A percentile compares a stretch with the other conserved stretches of the same genome.
phyloP scores from a whole-genome alignment of 2,329 filamentous ascomycete genomes.

The Cladosporium sp. region DNA sequence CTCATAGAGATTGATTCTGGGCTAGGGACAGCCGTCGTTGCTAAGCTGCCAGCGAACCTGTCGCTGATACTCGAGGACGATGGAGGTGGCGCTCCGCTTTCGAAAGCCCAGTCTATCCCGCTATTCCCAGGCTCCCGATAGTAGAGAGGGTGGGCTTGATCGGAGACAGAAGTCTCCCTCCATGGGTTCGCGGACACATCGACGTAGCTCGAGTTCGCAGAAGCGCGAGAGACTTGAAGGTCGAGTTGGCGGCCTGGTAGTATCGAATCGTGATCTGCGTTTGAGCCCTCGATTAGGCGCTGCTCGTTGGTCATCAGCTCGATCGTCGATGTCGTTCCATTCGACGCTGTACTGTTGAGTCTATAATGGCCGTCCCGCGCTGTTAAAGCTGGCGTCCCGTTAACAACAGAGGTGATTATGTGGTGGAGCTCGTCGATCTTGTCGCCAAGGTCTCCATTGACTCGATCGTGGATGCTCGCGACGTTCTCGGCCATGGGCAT shows the following conservation, averaged over 20 bases:
- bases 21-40: not conserved
- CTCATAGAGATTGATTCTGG: not conserved
- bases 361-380: slow-evolving; percentile 9
- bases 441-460: slow-evolving; percentile 21
- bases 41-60: not conserved
- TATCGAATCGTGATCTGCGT: not conserved
- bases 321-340: slow-evolving; percentile 16
- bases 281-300: not conserved
- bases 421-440: slow-evolving; percentile 27
- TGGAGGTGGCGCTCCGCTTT: slow-evolving; percentile 18
- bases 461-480: slow-evolving; percentile 25
- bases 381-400: slow-evolving; percentile 17
- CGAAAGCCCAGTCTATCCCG: slow-evolving; percentile 20
- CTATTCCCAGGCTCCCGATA: not conserved
- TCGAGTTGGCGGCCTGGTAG: not conserved
- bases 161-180: not conserved
- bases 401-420: slow-evolving; percentile 23
- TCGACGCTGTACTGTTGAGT: slow-evolving; percentile 13
- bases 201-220: not conserved
- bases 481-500: slow-evolving; percentile 29
- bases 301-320: not conserved
- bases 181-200: not conserved
- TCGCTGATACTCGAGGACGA: slow-evolving; percentile 15
- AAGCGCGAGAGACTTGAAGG: not conserved
- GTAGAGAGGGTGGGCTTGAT: not conserved